phyloP scores from a whole-genome alignment of 169 alveolate species.

The Plasmodium gonderi region DNA sequence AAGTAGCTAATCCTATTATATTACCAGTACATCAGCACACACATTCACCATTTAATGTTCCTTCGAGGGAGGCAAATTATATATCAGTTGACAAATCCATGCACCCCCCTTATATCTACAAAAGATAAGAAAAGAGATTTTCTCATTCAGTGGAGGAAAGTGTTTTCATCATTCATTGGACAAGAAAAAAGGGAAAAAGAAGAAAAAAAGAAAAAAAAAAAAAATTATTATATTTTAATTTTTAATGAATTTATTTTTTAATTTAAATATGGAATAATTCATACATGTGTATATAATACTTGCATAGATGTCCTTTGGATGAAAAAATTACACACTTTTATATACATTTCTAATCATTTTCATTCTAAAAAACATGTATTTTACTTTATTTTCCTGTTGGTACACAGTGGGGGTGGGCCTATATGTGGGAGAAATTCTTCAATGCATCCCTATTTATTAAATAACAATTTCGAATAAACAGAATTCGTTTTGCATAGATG shows the following conservation, averaged over 20 bases:
- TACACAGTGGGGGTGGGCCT: too few relatives aligned
- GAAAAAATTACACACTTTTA: too few relatives aligned
- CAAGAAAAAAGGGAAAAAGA: background rate
- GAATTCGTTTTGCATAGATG: too few relatives aligned
- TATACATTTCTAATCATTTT: too few relatives aligned
- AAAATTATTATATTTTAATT: background rate
- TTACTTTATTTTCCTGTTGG: too few relatives aligned
- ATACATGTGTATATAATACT: too few relatives aligned
- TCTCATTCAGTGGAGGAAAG: background rate
- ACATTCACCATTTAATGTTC: conserved; percentile 28
- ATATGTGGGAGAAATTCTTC: too few relatives aligned
- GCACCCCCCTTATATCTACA: conserved; percentile 19
- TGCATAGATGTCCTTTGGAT: too few relatives aligned
- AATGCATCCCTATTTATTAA: too few relatives aligned
- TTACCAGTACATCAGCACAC: conserved; percentile 30
- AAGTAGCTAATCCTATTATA: conserved; percentile 30
- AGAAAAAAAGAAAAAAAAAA: background rate
- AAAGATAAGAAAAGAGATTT: conserved; percentile 1
- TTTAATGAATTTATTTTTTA: conserved; percentile 10
- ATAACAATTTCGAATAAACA: too few relatives aligned
- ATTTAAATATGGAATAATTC: background rate
- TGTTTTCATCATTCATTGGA: background rate
- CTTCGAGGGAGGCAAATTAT: conserved; percentile 32
- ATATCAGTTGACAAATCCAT: conserved; percentile 17
- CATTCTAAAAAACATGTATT: too few relatives aligned